Conservation (phyloP, 78 protist species). For the Mastigamoeba balamuthi region DNA sequence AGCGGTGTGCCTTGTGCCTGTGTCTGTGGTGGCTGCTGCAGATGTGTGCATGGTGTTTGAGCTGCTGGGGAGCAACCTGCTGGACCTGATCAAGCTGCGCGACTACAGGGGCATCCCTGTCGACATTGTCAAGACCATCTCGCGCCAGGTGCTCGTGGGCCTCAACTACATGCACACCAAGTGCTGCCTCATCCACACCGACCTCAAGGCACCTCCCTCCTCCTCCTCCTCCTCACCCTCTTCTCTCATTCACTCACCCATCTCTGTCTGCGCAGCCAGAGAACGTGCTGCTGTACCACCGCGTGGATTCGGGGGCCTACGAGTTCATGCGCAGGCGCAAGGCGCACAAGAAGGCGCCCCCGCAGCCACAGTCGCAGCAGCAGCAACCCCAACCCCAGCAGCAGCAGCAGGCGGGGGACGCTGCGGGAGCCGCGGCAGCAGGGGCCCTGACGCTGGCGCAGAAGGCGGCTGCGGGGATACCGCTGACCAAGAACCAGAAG, state of each 20-base stretch:
- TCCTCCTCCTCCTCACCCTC: background rate
- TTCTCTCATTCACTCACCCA: no score
- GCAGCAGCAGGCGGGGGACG: no score
- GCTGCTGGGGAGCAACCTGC: conserved; percentile 78
- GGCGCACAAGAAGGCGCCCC: background rate
- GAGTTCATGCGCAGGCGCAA: background rate
- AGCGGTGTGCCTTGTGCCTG: no score
- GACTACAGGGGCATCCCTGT: conserved; percentile 83
- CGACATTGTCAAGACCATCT: conserved; percentile 45
- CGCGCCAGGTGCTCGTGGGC: conserved; percentile 56
- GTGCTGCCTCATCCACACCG: conserved; percentile 89
- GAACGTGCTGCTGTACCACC: conserved; percentile 62
- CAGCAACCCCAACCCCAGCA: no score
- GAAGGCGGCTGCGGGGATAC: no score
- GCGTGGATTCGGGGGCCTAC: background rate
- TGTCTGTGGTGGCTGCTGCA: no score
- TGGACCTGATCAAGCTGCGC: conserved; percentile 59
- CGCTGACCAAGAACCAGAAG: conserved; percentile 16
- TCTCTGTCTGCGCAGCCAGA: no score
- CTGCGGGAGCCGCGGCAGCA: background rate
- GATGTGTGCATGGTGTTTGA: conserved; percentile 87
- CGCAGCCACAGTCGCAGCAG: background rate
- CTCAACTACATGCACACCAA: conserved; percentile 76
- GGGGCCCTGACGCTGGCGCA: background rate
- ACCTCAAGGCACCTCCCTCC: conserved; percentile 57